These are phyloP conservation scores for Torulaspora maleeae DNA, from an alignment of 805 yeast genomes.

Conservation along the genomic window DNA sequence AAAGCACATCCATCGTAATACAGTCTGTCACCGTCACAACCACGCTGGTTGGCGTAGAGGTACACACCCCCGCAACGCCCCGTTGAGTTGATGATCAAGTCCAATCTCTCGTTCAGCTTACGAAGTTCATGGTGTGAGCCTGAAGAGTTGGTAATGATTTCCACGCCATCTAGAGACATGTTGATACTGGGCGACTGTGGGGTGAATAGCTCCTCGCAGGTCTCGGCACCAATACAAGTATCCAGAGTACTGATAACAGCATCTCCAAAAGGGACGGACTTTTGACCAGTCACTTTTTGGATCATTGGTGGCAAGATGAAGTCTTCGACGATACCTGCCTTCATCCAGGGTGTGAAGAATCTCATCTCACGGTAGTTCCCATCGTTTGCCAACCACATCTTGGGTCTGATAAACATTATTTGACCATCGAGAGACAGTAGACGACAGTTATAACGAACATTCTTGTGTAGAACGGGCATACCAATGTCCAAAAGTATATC, in stretches of 20 bases:
- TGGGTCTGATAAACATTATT: conserved; percentile 85
- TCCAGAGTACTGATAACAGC: conserved; percentile 80
- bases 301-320: conserved; percentile 68
- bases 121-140: conserved; percentile 98
- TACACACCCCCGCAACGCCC: conserved; percentile 95
- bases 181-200: conserved; percentile 93
- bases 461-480: conserved; percentile 86
- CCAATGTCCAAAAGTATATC: conserved; percentile 88
- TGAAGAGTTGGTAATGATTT: conserved; percentile 88
- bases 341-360: conserved; percentile 90
- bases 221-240: conserved; percentile 92
- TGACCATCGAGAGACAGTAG: conserved; percentile 72
- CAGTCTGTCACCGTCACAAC: conserved; percentile 96
- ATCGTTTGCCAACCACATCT: conserved; percentile 89
- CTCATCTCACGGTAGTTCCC: conserved; percentile 99
- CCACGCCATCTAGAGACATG: conserved; percentile 95
- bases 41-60: conserved; percentile 89
- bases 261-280: conserved; percentile 78
- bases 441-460: conserved; percentile 88
- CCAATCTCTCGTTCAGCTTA: conserved; percentile 78
- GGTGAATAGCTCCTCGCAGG: conserved; percentile 96
- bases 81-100: conserved; percentile 86
- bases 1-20: conserved; percentile 97
- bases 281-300: conserved; percentile 61
- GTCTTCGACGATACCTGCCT: conserved; percentile 69